Percentiles rank a stretch among this genome's conserved stretches.
These are phyloP conservation scores for Corymbia maculata DNA, from an alignment of 345 rosid genomes.

Conservation along the genomic window DNA sequence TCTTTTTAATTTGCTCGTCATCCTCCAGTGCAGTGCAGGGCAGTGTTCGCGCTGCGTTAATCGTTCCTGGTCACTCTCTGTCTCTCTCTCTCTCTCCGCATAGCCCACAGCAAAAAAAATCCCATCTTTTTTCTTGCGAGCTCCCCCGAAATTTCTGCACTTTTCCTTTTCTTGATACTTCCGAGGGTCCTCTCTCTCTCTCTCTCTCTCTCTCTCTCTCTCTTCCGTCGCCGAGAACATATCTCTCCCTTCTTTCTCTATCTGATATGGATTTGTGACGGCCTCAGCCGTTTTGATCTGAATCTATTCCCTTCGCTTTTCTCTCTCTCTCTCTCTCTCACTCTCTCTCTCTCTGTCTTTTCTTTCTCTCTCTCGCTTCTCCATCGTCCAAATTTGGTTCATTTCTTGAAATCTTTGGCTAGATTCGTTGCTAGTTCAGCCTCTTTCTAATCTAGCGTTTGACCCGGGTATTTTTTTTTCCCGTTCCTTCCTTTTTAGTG, in stretches of 20 bases:
- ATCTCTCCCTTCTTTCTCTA: not conserved
- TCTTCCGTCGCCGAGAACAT: not conserved
- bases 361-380: not conserved
- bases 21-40: not conserved
- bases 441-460: not conserved
- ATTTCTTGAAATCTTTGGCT: not conserved
- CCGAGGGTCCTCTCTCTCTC: not conserved
- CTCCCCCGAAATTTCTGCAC: not conserved
- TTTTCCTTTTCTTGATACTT: not conserved
- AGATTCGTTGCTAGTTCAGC: not conserved
- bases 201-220: not conserved
- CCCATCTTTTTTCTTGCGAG: not conserved
- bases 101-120: not conserved
- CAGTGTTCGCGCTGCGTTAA: not conserved
- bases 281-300: not conserved
- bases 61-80: not conserved
- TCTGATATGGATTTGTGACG: not conserved
- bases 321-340: not conserved
- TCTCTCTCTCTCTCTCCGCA: not conserved
- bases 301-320: not conserved
- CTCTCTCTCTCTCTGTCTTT: not conserved
- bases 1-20: not conserved
- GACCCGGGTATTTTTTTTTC: not conserved
- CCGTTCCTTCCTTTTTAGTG: not conserved
- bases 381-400: not conserved